A percentile compares a stretch with the other conserved stretches of the same genome.
Evolutionary conservation across 1,284 basidiomycete species (phyloP).

Genomic region (Trichosporon sp.): DNA sequence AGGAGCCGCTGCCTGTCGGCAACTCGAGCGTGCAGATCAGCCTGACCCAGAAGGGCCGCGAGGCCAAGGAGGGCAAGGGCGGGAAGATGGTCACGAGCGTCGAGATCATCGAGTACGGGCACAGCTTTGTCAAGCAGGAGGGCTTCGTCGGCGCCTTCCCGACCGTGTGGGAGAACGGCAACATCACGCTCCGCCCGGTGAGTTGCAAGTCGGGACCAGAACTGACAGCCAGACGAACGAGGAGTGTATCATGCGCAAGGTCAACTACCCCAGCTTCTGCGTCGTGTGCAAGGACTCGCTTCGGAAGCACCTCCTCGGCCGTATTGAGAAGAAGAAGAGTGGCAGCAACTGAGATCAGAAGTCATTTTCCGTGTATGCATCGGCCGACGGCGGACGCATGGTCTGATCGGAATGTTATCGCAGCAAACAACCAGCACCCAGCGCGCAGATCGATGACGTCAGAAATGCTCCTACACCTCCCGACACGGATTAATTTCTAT

Average conservation of each 20-base stretch:
- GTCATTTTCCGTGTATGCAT: neutral
- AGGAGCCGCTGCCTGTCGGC: conserved; percentile 45
- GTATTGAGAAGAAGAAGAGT: conserved; percentile 18
- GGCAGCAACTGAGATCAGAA: neutral
- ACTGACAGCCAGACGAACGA: conserved; percentile 59
- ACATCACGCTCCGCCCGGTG: conserved; percentile 40
- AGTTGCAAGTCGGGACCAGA: conserved; percentile 10
- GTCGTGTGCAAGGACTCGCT: conserved; percentile 68
- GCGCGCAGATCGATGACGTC: neutral
- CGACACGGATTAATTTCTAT: neutral
- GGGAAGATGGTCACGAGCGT: conserved; percentile 61
- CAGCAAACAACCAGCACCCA: neutral
- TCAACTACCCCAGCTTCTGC: conserved; percentile 60
- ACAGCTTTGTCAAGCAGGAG: conserved; percentile 57
- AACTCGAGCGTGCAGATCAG: conserved; percentile 59
- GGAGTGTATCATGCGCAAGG: conserved; percentile 74
- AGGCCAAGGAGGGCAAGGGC: conserved; percentile 58
- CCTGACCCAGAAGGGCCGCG: conserved; percentile 55
- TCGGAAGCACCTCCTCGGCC: conserved; percentile 7
- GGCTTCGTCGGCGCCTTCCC: conserved; percentile 70
- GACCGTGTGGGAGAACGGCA: conserved; percentile 54
- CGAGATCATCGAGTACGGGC: conserved; percentile 72
- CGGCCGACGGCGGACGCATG: neutral
- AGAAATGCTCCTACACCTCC: neutral
- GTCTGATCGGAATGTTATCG: neutral